Conservation (phyloP, 805 yeast species). For the Candida krabiensis region DNA sequence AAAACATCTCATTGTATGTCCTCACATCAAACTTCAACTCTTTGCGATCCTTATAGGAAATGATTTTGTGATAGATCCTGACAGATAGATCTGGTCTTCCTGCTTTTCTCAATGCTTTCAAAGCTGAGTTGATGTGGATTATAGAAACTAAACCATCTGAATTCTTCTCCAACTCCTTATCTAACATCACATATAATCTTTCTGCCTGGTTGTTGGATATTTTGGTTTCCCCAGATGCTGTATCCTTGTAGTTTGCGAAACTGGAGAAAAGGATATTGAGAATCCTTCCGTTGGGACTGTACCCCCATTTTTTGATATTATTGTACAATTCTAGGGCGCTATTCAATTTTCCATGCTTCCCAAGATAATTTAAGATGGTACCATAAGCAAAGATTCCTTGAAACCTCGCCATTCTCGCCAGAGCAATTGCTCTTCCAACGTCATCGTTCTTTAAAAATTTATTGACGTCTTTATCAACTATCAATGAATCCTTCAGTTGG, state of each 20-base stretch:
- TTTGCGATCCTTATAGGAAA: constrained; percentile 15
- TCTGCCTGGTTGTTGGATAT: constrained; percentile 37
- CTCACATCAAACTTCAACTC: constrained; percentile 32
- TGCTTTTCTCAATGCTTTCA: constrained; percentile 45
- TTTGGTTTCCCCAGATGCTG: constrained; percentile 5
- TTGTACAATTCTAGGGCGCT: constrained; percentile 51
- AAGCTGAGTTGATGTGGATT: constrained; percentile 46
- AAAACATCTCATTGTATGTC: constrained; percentile 35
- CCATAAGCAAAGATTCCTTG: constrained; percentile 65
- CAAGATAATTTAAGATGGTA: constrained; percentile 51
- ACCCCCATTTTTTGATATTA: constrained; percentile 62
- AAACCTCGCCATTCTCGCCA: constrained; percentile 25
- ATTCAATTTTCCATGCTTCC: constrained; percentile 42
- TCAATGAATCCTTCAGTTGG: constrained; percentile 57
- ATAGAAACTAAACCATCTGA: constrained; percentile 30
- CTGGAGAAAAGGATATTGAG: constrained; percentile 48
- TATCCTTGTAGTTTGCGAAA: constrained; percentile 34
- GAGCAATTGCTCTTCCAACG: constrained; percentile 46
- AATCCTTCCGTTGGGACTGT: constrained; percentile 50
- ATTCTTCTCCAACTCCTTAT: constrained; percentile 29
- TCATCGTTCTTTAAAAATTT: constrained; percentile 53
- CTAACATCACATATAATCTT: constrained; percentile 33
- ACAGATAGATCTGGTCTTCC: constrained; percentile 38
- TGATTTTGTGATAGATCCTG: constrained; percentile 36
- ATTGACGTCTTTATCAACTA: constrained; percentile 53